Percentiles rank a stretch among this genome's conserved stretches.
Evolutionary conservation across 768 basidiomycete genomes (phyloP).

Genomic region (Chalciporus piperatus): DNA sequence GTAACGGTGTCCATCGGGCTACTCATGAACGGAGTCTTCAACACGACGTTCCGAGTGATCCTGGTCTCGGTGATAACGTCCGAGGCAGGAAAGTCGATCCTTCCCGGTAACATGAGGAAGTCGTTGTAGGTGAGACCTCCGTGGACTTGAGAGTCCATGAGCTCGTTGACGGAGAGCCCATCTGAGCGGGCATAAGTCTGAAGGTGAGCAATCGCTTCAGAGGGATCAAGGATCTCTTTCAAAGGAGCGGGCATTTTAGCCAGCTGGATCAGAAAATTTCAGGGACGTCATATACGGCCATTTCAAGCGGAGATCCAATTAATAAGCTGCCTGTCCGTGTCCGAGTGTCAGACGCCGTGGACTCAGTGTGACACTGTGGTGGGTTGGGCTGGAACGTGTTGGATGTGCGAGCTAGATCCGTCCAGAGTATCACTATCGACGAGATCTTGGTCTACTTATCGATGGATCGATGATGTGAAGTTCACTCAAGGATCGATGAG

Average conservation of each 20-base stretch:
- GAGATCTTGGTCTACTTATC: no score
- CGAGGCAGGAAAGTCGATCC: slow-evolving; percentile 87
- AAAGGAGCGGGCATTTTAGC: slow-evolving; percentile 36
- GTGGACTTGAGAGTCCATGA: slow-evolving; percentile 83
- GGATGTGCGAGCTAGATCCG: no score
- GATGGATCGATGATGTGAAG: no score
- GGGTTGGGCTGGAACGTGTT: no score
- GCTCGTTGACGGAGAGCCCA: slow-evolving; percentile 80
- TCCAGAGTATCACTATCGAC: no score
- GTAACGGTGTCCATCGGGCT: slow-evolving; percentile 99
- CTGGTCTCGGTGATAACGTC: slow-evolving; percentile 80
- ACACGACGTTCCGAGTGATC: slow-evolving; percentile 84
- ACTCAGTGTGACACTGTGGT: no score
- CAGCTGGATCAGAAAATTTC: slow-evolving; percentile 7
- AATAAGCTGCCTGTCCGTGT: no score
- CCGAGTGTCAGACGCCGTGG: no score
- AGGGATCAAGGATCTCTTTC: slow-evolving; percentile 56
- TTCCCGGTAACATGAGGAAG: slow-evolving; percentile 90
- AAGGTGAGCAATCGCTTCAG: slow-evolving; percentile 74
- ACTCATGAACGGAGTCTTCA: slow-evolving; percentile 96
- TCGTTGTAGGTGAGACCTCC: slow-evolving; percentile 98
- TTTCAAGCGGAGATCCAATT: slow-evolving; percentile 19
- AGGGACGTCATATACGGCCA: not conserved
- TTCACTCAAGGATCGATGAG: no score
- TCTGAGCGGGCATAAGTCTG: slow-evolving; percentile 66